Conservation (phyloP, 805 yeast genomes). For the Candida morakotiae region DNA sequence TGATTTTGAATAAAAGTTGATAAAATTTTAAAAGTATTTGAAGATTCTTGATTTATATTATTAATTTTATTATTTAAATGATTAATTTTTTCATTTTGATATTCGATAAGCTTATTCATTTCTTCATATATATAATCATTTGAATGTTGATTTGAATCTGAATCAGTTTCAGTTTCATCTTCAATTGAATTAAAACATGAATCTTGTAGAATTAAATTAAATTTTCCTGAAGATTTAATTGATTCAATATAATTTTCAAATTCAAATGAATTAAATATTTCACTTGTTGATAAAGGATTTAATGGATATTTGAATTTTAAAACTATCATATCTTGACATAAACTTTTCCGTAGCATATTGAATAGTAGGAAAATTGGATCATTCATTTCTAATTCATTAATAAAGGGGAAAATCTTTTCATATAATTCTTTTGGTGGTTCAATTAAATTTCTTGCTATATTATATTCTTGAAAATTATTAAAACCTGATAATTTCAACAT, state of each 20-base stretch:
- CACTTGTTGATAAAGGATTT: slow-evolving; percentile 20
- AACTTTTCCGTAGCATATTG: slow-evolving; percentile 15
- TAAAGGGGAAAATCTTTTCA: slow-evolving; percentile 26
- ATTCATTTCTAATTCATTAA: slow-evolving; percentile 11
- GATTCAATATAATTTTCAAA: slow-evolving; percentile 15
- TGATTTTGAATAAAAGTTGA: slow-evolving; percentile 14
- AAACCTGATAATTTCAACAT: slow-evolving; percentile 22
- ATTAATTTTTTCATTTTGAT: slow-evolving; percentile 7
- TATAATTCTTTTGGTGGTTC: slow-evolving; percentile 24
- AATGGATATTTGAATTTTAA: slow-evolving; percentile 18
- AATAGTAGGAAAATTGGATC: slow-evolving; percentile 13
- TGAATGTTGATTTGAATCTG: background rate
- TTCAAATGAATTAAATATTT: slow-evolving; percentile 17
- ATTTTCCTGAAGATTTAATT: slow-evolving; percentile 9
- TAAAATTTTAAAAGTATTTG: slow-evolving; percentile 10
- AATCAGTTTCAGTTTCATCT: slow-evolving; percentile 2
- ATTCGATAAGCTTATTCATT: slow-evolving; percentile 1
- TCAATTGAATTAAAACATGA: slow-evolving; percentile 7
- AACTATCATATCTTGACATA: slow-evolving; percentile 29
- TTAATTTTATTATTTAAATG: slow-evolving; percentile 13
- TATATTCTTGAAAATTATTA: slow-evolving; percentile 13
- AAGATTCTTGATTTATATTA: slow-evolving; percentile 11
- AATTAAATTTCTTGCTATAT: slow-evolving; percentile 13
- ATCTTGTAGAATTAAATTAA: slow-evolving; percentile 2
- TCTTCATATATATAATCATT: background rate